Evolutionary conservation across 2,329 filamentous ascomycete species (phyloP).

Genomic region (Pseudogymnoascus destructans): DNA sequence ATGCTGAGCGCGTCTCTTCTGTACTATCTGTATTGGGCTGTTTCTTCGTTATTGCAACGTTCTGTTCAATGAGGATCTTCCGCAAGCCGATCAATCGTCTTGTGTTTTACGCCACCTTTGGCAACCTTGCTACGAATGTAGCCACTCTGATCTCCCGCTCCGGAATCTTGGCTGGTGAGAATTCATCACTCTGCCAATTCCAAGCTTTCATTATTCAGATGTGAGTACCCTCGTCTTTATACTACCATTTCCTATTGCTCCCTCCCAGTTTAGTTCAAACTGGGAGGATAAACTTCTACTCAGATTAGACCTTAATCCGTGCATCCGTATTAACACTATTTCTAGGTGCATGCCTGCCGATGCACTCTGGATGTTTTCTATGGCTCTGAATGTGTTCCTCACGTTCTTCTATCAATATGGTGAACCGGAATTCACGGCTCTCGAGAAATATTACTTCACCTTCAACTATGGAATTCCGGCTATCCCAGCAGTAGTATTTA

Average conservation of each 20-base stretch:
- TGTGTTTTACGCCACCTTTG: constrained; percentile 71
- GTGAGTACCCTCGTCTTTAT: constrained; percentile 34
- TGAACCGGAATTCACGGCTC: constrained; percentile 17
- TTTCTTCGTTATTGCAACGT: constrained; percentile 58
- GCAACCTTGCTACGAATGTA: constrained; percentile 65
- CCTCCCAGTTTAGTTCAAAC: not conserved
- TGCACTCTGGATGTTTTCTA: constrained; percentile 63
- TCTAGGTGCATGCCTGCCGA: constrained; percentile 65
- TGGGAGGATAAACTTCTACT: not conserved
- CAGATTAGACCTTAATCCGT: not conserved
- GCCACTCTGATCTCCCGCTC: constrained; percentile 59
- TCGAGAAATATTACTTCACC: constrained; percentile 59
- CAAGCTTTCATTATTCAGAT: constrained; percentile 74
- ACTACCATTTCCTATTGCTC: not conserved
- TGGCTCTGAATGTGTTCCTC: constrained; percentile 73
- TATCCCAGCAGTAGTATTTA: constrained; percentile 51
- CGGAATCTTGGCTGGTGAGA: constrained; percentile 32
- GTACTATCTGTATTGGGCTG: constrained; percentile 39
- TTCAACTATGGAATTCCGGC: constrained; percentile 63
- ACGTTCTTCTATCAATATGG: constrained; percentile 43
- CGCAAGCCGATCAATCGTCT: constrained; percentile 76
- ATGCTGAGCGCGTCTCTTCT: constrained; percentile 28
- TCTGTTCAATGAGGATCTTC: constrained; percentile 46
- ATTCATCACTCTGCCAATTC: constrained; percentile 42
- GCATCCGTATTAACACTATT: not conserved